phyloP scores from a whole-genome alignment of 2,329 filamentous ascomycete genomes.

The Atkinsonella texensis region DNA sequence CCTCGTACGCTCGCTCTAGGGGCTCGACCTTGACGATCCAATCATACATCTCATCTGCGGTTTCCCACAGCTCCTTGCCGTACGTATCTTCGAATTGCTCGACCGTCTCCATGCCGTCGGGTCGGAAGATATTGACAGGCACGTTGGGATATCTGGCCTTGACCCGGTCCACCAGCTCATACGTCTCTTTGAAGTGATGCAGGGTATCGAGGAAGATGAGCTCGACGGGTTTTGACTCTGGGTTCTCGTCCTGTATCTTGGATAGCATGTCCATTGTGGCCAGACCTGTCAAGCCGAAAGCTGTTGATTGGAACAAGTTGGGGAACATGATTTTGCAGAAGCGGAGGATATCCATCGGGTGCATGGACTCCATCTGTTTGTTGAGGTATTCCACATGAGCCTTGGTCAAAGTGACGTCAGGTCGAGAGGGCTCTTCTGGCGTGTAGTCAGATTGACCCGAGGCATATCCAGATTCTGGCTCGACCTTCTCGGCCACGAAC shows the following conservation, averaged over 20 bases:
- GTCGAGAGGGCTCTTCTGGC: slow-evolving; percentile 35
- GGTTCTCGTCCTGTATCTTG: slow-evolving; percentile 53
- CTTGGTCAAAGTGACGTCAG: slow-evolving; percentile 74
- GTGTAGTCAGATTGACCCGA: slow-evolving; percentile 33
- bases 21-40: slow-evolving; percentile 97
- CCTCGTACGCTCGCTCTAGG: slow-evolving; percentile 77
- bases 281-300: slow-evolving; percentile 70
- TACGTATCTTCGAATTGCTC: slow-evolving; percentile 73
- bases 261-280: slow-evolving; percentile 79
- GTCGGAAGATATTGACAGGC: slow-evolving; percentile 82
- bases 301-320: slow-evolving; percentile 76
- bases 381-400: slow-evolving; percentile 87
- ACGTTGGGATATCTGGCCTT: slow-evolving; percentile 65
- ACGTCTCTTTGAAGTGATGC: slow-evolving; percentile 71
- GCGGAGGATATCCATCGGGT: slow-evolving; percentile 80
- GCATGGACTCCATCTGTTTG: slow-evolving; percentile 72
- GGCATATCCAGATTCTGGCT: slow-evolving; percentile 75
- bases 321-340: slow-evolving; percentile 90
- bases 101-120: slow-evolving; percentile 58
- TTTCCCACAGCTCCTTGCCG: slow-evolving; percentile 75
- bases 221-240: slow-evolving; percentile 47
- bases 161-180: slow-evolving; percentile 62
- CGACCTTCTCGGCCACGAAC: slow-evolving; percentile 29
- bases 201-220: slow-evolving; percentile 76
- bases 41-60: slow-evolving; percentile 82